A percentile compares a stretch with the other conserved stretches of the same genome.
These are phyloP conservation scores for Tothia fuscella DNA, from an alignment of 2,329 filamentous ascomycete species.

Conservation along the genomic window DNA sequence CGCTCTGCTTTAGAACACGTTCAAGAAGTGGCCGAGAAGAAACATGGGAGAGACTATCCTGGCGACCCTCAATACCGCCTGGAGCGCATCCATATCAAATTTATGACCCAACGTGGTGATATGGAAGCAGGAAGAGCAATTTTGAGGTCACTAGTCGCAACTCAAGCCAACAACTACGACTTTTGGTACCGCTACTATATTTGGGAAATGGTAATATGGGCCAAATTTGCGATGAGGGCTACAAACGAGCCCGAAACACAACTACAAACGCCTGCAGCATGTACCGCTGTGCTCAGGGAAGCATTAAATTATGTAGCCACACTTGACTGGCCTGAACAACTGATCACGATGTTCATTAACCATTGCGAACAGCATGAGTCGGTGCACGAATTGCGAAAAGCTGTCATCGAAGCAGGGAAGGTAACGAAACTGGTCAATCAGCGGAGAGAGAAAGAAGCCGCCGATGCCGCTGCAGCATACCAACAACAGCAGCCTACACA, in stretches of 20 bases:
- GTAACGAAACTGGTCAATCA: slow-evolving; percentile 50
- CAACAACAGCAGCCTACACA: slow-evolving; percentile 19
- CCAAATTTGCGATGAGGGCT: slow-evolving; percentile 42
- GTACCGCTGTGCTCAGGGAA: slow-evolving; percentile 64
- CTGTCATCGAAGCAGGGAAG: slow-evolving; percentile 61
- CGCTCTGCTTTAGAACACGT: slow-evolving; percentile 78
- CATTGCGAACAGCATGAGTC: slow-evolving; percentile 88
- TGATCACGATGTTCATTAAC: slow-evolving; percentile 60
- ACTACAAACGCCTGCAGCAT: slow-evolving; percentile 47
- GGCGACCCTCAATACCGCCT: slow-evolving; percentile 85
- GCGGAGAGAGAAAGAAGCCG: slow-evolving; percentile 54
- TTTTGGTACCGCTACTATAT: slow-evolving; percentile 91
- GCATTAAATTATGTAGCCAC: slow-evolving; percentile 49
- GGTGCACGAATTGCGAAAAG: slow-evolving; percentile 60
- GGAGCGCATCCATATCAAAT: slow-evolving; percentile 86
- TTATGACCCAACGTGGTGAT: slow-evolving; percentile 71
- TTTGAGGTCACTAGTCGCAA: slow-evolving; percentile 61
- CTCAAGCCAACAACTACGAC: slow-evolving; percentile 67
- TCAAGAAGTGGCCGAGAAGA: slow-evolving; percentile 61
- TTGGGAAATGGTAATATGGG: slow-evolving; percentile 75
- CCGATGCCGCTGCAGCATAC: slow-evolving; percentile 41
- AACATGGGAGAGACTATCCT: slow-evolving; percentile 63
- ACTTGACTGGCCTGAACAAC: slow-evolving; percentile 65
- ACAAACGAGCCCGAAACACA: slow-evolving; percentile 35
- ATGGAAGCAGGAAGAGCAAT: slow-evolving; percentile 63